A percentile compares a stretch with the other conserved stretches of the same genome.
Evolutionary conservation across 169 alveolate species (phyloP).

Genomic region (Cytauxzoon felis): DNA sequence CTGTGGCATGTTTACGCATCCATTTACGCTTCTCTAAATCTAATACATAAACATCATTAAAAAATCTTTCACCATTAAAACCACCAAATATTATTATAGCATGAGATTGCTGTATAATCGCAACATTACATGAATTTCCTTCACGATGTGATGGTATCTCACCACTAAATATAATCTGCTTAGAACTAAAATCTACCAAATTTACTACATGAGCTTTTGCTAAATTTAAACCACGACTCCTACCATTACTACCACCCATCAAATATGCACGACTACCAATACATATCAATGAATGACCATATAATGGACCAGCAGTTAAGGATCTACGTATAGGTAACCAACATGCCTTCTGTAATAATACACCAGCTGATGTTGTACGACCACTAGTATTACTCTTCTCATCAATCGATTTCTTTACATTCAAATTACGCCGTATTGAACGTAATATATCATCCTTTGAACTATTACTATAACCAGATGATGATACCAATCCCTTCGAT

Average conservation of each 20-base stretch:
- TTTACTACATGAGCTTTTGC: conserved; percentile 75
- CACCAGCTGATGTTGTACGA: conserved; percentile 61
- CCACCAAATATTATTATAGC: conserved; percentile 82
- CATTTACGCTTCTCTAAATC: conserved; percentile 79
- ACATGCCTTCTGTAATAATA: conserved; percentile 64
- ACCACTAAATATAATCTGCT: conserved; percentile 74
- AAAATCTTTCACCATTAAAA: conserved; percentile 70
- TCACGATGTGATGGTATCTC: conserved; percentile 79
- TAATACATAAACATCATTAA: conserved; percentile 77
- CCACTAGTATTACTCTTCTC: conserved; percentile 14
- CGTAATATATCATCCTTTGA: conserved; percentile 56
- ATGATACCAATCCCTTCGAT: not conserved
- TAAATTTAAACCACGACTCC: conserved; percentile 70
- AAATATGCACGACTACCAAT: conserved; percentile 80
- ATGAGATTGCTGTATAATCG: conserved; percentile 68
- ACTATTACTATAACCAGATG: conserved; percentile 9
- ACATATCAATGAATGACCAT: conserved; percentile 79
- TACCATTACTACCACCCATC: conserved; percentile 80
- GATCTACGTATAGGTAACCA: conserved; percentile 76
- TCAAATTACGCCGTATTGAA: conserved; percentile 52
- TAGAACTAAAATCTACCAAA: conserved; percentile 76
- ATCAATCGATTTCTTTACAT: conserved; percentile 9
- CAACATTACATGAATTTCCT: conserved; percentile 79
- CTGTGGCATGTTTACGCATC: conserved; percentile 59
- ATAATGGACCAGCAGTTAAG: conserved; percentile 68